phyloP scores from a whole-genome alignment of 768 basidiomycete genomes.

The Rhodotorula diobovata region DNA sequence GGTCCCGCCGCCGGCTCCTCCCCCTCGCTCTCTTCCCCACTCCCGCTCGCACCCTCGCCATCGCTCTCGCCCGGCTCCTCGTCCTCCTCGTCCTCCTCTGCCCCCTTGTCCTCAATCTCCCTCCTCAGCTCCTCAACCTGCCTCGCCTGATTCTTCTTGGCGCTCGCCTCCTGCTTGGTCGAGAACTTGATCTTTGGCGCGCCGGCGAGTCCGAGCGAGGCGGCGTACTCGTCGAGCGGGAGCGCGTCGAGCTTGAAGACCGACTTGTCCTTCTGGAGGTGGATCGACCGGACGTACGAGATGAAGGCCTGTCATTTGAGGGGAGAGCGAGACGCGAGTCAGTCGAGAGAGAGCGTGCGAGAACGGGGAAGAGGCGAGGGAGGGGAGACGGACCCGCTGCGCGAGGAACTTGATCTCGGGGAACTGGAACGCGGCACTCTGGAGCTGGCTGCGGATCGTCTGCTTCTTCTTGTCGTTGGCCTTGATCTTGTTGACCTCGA shows the following conservation, averaged over 20 bases:
- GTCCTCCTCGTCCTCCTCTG: constrained; percentile 2
- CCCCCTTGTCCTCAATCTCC: constrained; percentile 33
- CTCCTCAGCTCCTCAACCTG: constrained; percentile 43
- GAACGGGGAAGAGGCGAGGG: neutral
- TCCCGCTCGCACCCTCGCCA: neutral
- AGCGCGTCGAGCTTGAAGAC: constrained; percentile 82
- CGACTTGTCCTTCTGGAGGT: constrained; percentile 88
- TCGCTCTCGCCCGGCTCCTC: constrained; percentile 12
- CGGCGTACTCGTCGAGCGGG: constrained; percentile 76
- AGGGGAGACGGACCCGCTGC: constrained; percentile 67
- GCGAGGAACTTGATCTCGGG: constrained; percentile 96
- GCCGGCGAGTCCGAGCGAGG: constrained; percentile 85
- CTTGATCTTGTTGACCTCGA: constrained; percentile 70
- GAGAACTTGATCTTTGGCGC: constrained; percentile 92
- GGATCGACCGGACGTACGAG: constrained; percentile 85
- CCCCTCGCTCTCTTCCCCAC: neutral
- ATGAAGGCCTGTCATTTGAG: constrained; percentile 69
- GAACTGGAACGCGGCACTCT: constrained; percentile 87
- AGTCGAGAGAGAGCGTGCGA: constrained; percentile 4
- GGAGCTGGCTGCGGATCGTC: constrained; percentile 77
- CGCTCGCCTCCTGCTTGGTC: constrained; percentile 60
- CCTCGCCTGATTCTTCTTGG: constrained; percentile 68
- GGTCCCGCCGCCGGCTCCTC: constrained; percentile 31
- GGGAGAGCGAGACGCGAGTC: no score
- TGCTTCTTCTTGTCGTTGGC: constrained; percentile 75